A percentile compares a stretch with the other conserved stretches of the same genome.
These are phyloP conservation scores for Citropsis articulata DNA, from an alignment of 345 rosid species.

Conservation along the genomic window DNA sequence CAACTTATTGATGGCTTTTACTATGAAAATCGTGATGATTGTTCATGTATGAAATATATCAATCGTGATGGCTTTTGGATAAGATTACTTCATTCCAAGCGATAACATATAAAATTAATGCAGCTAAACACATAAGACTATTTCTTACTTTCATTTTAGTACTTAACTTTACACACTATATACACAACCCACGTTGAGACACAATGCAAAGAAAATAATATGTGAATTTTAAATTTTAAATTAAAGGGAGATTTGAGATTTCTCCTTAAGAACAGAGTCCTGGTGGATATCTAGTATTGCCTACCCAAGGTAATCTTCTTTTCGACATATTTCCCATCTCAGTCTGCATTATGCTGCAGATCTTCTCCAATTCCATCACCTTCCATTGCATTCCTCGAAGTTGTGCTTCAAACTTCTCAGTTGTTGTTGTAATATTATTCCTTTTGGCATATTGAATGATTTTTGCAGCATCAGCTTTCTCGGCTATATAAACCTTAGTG, in stretches of 20 bases:
- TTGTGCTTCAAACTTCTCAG: constrained; percentile 17
- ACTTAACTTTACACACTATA: background rate
- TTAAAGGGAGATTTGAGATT: background rate
- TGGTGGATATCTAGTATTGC: constrained; percentile 29
- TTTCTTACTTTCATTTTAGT: background rate
- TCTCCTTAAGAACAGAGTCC: constrained; percentile 36
- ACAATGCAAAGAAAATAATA: background rate
- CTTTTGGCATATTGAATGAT: constrained; percentile 19
- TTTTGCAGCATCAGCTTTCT: constrained; percentile 9
- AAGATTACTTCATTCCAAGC: background rate
- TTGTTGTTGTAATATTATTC: constrained; percentile 6
- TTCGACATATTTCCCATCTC: constrained; percentile 20
- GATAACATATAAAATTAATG: background rate
- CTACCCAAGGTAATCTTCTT: constrained; percentile 20
- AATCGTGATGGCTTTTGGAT: too few relatives aligned
- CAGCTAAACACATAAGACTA: too few relatives aligned
- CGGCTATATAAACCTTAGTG: background rate
- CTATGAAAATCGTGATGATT: background rate
- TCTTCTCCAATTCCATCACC: constrained; percentile 26
- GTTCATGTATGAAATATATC: background rate
- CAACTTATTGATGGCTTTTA: background rate
- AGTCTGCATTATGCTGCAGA: constrained; percentile 24
- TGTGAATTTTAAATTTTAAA: too few relatives aligned
- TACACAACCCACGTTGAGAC: background rate
- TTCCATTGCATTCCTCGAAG: constrained; percentile 26